Percentiles rank a stretch among this genome's conserved stretches.
phyloP scores from a whole-genome alignment of 257 asterid genomes.

The Capsicum pubescens region DNA sequence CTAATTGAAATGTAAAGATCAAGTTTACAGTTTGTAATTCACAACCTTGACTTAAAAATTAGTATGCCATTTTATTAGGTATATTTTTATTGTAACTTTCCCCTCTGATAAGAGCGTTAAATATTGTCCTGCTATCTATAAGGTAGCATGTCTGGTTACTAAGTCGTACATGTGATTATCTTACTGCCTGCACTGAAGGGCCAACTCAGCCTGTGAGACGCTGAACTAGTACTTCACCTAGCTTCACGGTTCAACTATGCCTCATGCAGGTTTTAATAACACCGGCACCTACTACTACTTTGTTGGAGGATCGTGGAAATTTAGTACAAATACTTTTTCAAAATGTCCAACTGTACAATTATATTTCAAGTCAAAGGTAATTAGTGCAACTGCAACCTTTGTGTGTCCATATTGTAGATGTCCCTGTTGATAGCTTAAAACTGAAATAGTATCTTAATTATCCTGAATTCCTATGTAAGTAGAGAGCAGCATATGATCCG shows the following conservation, averaged over 20 bases:
- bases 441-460: not conserved
- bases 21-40: conserved; percentile 7
- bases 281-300: not conserved
- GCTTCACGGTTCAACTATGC: not conserved
- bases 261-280: not conserved
- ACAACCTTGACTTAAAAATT: not conserved
- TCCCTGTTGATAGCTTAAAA: not conserved
- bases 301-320: not conserved
- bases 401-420: not conserved
- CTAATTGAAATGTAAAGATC: not conserved
- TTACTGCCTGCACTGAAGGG: conserved; percentile 19
- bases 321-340: conserved; percentile 1
- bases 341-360: conserved; percentile 7
- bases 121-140: not conserved
- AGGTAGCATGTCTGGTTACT: not conserved
- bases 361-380: conserved; percentile 1
- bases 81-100: not conserved
- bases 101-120: not conserved
- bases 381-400: not conserved
- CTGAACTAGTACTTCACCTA: not conserved
- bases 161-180: not conserved
- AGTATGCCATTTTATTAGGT: not conserved
- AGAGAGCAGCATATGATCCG: not conserved
- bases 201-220: not conserved
- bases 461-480: conserved; percentile 5